Evolutionary conservation across 306 rosid genomes (phyloP), one percentile per base, ranked within the genome.

Genomic region (barrel medic (Medicago truncatula)): DNA sequence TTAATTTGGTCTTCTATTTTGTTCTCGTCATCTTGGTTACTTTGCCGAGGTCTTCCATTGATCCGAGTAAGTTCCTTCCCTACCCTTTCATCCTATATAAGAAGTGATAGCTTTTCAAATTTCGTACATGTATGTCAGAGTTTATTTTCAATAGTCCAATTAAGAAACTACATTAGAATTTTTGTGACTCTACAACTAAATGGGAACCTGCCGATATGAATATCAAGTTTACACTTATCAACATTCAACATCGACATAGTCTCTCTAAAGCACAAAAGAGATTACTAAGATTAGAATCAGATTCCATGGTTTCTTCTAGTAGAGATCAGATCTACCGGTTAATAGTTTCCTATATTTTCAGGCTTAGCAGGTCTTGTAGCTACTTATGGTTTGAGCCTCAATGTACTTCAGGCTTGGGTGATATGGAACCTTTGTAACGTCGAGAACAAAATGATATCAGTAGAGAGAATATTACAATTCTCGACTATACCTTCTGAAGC

Each of bases 361-460:
- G 49, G 15, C 4, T 2, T 43, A 13, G 49, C 49, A 1, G 49
- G 49, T 43, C 49, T 43, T 43, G 4, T 43, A 43, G 49, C 49
- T 10, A 43, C 49, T 43, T 43, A 43, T 11, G 49, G 49, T 43
- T 43, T 43, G 49, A 43, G 14, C 15, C 14, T 43, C 14, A 43
- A 43, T 43, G 49, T 43, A 13, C 49, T 43, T 43, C 49, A 43
- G 4, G 49, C 49, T 43, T 43, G 49, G 49, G 49, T 43, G 49
- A 43, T 43, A 11, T 43, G 49, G 17, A n/a, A 50, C 16, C 73
- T 86, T 17, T 92, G 93, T 83, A 92, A 92, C 52, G 93, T 92
- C 3, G 96, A 92, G 72, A 89, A 88, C 88, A 88, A 88, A 70
- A 88, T 89, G 96, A 89, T 89, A 74, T 92, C 96, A 54, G 88